Evolutionary conservation across 2,329 filamentous ascomycete genomes (phyloP).

Genomic region (Aschersonia sp.): DNA sequence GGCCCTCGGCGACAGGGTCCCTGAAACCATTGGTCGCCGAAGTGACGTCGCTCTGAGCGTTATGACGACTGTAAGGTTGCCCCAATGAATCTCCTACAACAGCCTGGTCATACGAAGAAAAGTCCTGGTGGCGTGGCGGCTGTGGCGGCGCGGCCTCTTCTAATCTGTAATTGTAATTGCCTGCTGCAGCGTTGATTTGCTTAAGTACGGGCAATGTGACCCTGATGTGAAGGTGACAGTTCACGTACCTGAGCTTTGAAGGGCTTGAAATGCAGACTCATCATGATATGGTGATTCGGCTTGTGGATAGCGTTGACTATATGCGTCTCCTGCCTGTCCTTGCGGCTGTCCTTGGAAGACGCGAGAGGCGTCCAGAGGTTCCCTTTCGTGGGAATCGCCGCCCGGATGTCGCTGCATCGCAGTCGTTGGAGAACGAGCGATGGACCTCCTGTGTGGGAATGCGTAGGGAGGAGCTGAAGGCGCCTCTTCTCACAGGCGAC

Average conservation of each 20-base stretch:
- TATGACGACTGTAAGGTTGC: no score
- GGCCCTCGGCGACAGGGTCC: no score
- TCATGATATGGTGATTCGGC: slow-evolving; percentile 13
- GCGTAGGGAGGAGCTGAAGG: neutral
- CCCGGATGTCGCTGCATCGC: slow-evolving; percentile 18
- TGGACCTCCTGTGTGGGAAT: no score
- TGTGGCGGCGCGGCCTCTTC: neutral
- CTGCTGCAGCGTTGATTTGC: neutral
- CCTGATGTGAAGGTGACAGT: neutral
- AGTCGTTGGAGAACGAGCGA: neutral
- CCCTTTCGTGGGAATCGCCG: slow-evolving; percentile 19
- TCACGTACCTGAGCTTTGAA: neutral
- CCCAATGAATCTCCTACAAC: neutral
- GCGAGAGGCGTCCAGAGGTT: slow-evolving; percentile 15
- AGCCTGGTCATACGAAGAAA: slow-evolving; percentile 9
- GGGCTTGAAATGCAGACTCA: slow-evolving; percentile 8
- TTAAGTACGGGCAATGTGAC: neutral
- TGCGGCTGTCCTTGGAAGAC: neutral
- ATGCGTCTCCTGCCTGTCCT: slow-evolving; percentile 6
- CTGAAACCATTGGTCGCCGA: no score
- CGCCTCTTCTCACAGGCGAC: neutral
- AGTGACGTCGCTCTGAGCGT: no score
- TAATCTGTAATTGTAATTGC: neutral
- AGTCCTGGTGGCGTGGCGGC: slow-evolving; percentile 8
- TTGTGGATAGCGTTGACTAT: slow-evolving; percentile 4